Conservation (phyloP, 768 basidiomycete species). For the Rubroboletus satanas region DNA sequence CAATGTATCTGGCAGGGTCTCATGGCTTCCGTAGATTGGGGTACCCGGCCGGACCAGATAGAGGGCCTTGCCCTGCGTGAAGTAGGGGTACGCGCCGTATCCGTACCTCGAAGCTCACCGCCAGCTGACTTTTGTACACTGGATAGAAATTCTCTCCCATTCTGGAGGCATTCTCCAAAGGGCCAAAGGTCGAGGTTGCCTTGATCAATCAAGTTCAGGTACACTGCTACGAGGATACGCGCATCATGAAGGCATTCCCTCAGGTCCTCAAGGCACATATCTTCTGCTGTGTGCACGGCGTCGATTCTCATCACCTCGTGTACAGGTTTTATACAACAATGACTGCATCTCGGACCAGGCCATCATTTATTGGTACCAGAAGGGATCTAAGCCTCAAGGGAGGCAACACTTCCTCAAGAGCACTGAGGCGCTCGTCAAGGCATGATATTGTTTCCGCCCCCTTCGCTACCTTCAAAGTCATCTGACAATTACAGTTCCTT, state of each 20-base stretch:
- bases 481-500: constrained; percentile 71
- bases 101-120: not conserved
- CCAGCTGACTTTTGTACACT: not conserved
- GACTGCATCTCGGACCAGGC: constrained; percentile 95
- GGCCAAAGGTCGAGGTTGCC: constrained; percentile 86
- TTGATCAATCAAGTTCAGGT: constrained; percentile 94
- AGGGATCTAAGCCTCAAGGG: constrained; percentile 94
- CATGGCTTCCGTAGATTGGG: constrained; percentile 85
- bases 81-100: constrained; percentile 60
- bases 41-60: constrained; percentile 85
- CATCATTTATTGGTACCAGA: constrained; percentile 97
- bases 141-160: constrained; percentile 78
- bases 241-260: constrained; percentile 91
- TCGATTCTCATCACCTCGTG: constrained; percentile 10
- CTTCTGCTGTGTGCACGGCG: not conserved
- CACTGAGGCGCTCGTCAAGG: constrained; percentile 88
- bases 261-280: constrained; percentile 79
- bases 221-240: constrained; percentile 95
- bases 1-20: constrained; percentile 92
- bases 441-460: constrained; percentile 22
- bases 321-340: constrained; percentile 88
- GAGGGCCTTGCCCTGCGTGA: constrained; percentile 86
- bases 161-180: constrained; percentile 85
- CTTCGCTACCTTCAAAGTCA: constrained; percentile 5
- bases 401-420: constrained; percentile 92